Evolutionary conservation across 2,329 filamentous ascomycete species (phyloP).

Genomic region (Colletotrichum sp.): DNA sequence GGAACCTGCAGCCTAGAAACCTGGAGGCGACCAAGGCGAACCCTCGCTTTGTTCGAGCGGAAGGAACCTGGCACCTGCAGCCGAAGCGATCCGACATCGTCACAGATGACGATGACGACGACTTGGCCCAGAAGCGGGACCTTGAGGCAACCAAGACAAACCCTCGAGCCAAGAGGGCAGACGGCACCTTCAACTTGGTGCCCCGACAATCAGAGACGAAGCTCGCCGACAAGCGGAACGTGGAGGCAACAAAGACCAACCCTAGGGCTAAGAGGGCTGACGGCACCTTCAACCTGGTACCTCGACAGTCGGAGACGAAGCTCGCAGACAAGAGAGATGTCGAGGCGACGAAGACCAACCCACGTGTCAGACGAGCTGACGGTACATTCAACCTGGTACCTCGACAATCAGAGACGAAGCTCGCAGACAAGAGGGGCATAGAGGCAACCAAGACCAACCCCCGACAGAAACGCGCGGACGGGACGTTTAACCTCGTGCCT

Average conservation of each 20-base stretch:
- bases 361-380: neutral
- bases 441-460: neutral
- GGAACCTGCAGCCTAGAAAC: neutral
- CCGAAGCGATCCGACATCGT: neutral
- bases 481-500: neutral
- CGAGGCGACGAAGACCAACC: neutral
- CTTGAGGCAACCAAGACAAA: neutral
- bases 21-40: neutral
- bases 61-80: neutral
- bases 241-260: neutral
- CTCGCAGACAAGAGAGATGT: neutral
- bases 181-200: neutral
- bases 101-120: rapidly evolving
- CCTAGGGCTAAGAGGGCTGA: neutral
- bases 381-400: neutral
- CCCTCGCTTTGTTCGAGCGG: neutral
- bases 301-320: rapidly evolving
- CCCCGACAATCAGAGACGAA: neutral
- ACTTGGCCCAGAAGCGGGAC: neutral
- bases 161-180: neutral
- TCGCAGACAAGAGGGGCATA: rapidly evolving
- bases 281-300: neutral
- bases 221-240: rapidly evolving
- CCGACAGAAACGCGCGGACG: neutral
- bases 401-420: neutral